These are phyloP conservation scores for Erythrophleum fordii DNA, from an alignment of 306 rosid genomes.

Conservation along the genomic window DNA sequence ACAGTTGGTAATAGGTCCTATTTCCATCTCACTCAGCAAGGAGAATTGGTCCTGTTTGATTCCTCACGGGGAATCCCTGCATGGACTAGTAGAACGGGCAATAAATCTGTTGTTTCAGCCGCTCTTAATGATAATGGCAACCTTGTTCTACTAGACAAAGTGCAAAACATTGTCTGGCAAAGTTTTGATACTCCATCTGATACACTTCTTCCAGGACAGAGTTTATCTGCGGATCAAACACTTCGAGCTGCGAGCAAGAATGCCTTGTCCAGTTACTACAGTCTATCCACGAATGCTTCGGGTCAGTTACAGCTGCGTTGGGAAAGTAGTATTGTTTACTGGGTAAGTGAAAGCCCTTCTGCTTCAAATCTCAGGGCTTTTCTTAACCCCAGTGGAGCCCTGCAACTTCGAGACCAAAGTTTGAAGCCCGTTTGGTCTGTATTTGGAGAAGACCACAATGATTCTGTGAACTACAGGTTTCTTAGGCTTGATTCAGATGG, in stretches of 20 bases:
- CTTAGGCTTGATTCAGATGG: constrained; percentile 85
- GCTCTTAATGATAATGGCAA: constrained; percentile 70
- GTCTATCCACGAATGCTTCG: constrained; percentile 64
- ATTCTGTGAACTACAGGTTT: constrained; percentile 57
- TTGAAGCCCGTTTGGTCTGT: constrained; percentile 67
- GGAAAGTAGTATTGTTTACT: constrained; percentile 67
- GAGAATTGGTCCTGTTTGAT: constrained; percentile 71
- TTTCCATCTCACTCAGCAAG: constrained; percentile 58
- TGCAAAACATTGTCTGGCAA: constrained; percentile 63
- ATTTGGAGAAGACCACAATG: constrained; percentile 80
- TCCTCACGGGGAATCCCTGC: constrained; percentile 38
- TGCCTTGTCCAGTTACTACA: constrained; percentile 64
- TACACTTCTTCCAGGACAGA: constrained; percentile 84
- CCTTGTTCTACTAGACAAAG: constrained; percentile 62
- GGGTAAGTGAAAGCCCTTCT: constrained; percentile 62
- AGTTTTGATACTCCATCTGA: constrained; percentile 77
- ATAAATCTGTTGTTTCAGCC: constrained; percentile 57
- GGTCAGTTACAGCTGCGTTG: constrained; percentile 73
- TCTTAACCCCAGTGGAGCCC: constrained; percentile 61
- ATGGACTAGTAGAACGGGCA: constrained; percentile 66
- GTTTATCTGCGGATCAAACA: constrained; percentile 44
- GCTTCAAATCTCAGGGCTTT: constrained; percentile 61
- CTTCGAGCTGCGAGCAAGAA: constrained; percentile 69
- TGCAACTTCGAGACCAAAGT: constrained; percentile 59
- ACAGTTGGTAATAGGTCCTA: constrained; percentile 64